Conservation (phyloP, 306 rosid species). For the Castanopsis chinensis region DNA sequence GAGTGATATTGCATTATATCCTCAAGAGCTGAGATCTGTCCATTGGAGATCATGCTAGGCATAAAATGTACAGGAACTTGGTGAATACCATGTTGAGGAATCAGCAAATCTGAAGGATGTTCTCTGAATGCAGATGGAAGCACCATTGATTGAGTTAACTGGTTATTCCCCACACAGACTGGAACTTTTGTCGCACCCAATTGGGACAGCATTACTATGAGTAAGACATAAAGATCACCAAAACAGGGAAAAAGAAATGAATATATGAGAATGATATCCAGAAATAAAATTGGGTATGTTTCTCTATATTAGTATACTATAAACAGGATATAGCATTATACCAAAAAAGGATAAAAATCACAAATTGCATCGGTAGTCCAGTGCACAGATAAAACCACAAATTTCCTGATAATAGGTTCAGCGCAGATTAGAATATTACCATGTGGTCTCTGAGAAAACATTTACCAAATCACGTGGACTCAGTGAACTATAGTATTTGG, state of each 20-base stretch:
- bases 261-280: neutral
- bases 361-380: neutral
- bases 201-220: neutral
- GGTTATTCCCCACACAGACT: constrained; percentile 7
- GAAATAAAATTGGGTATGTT: neutral
- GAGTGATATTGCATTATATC: too few relatives aligned
- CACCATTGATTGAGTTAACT: neutral
- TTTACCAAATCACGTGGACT: neutral
- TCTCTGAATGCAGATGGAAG: neutral
- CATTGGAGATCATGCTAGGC: too few relatives aligned
- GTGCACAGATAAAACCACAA: neutral
- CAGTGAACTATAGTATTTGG: too few relatives aligned
- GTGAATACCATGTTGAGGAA: constrained; percentile 6
- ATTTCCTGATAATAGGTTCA: neutral
- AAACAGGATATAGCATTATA: neutral
- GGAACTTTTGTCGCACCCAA: neutral
- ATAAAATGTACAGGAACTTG: constrained; percentile 3
- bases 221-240: neutral
- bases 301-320: neutral
- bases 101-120: constrained; percentile 11
- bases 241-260: neutral
- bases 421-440: neutral
- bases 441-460: neutral
- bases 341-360: neutral
- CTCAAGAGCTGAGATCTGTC: too few relatives aligned